A percentile compares a stretch with the other conserved stretches of the same genome.
phyloP scores from a whole-genome alignment of 2,329 filamentous ascomycete species.

The Paecilomyces niveus region DNA sequence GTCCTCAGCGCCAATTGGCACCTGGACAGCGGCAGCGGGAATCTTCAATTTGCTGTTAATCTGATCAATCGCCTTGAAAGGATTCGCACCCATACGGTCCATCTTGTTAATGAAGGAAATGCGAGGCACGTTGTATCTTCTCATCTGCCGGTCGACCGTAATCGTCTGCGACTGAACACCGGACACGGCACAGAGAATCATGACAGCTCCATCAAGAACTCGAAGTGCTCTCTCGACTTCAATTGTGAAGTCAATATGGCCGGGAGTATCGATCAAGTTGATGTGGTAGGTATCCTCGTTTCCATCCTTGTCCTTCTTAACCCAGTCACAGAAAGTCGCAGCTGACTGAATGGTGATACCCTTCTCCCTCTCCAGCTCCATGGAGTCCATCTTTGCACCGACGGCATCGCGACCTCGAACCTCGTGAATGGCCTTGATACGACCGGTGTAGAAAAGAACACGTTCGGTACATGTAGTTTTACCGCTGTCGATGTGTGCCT shows the following conservation, averaged over 20 bases:
- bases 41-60: conserved; percentile 96
- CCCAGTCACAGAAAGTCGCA: conserved; percentile 95
- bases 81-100: conserved; percentile 97
- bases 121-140: conserved; percentile 90
- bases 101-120: conserved; percentile 99
- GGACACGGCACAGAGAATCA: conserved; percentile 96
- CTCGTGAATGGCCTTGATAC: conserved; percentile 95
- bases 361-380: conserved; percentile 97
- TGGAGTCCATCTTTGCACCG: conserved; percentile 99
- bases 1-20: conserved; percentile 89
- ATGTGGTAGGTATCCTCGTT: conserved; percentile 90
- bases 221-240: conserved; percentile 93
- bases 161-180: conserved; percentile 98
- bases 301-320: conserved; percentile 68
- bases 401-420: conserved; percentile 83
- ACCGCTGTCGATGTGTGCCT: conserved; percentile 97
- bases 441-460: conserved; percentile 95
- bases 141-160: conserved; percentile 97
- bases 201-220: conserved; percentile 92
- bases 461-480: conserved; percentile 96
- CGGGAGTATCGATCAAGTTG: conserved; percentile 97
- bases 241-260: conserved; percentile 98
- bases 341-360: conserved; percentile 99
- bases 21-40: conserved; percentile 83
- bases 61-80: conserved; percentile 94